Percentiles rank a stretch among this genome's conserved stretches.
phyloP scores from a whole-genome alignment of 345 rosid genomes.

The Citrus inodora region DNA sequence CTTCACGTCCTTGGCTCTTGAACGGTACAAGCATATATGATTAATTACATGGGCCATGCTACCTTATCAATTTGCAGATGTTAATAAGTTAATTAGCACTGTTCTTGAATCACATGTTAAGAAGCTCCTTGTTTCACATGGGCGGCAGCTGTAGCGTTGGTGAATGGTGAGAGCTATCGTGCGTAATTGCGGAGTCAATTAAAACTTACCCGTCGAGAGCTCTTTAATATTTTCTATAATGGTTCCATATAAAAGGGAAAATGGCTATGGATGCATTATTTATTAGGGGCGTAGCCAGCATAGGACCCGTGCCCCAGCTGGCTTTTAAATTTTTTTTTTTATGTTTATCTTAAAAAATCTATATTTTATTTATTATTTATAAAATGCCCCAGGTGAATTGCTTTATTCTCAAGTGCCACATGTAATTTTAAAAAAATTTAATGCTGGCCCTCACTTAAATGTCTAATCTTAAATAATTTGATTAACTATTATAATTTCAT shows the following conservation, averaged over 20 bases:
- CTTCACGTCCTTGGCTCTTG: background rate
- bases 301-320: no score
- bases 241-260: background rate
- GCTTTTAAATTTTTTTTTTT: no score
- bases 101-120: background rate
- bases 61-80: background rate
- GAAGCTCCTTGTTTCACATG: background rate
- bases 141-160: background rate
- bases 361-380: no score
- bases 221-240: background rate
- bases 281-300: no score
- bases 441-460: no score
- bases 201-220: background rate
- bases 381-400: no score
- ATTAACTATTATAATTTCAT: no score
- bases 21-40: background rate
- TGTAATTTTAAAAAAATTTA: no score
- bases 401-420: accelerated
- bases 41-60: background rate
- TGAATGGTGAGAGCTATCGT: background rate
- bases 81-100: background rate
- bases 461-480: no score
- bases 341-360: no score
- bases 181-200: background rate
- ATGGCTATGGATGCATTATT: no score